Conservation (phyloP, 371 early-diverging fungal species). For the Rhizopus stolonifer region DNA sequence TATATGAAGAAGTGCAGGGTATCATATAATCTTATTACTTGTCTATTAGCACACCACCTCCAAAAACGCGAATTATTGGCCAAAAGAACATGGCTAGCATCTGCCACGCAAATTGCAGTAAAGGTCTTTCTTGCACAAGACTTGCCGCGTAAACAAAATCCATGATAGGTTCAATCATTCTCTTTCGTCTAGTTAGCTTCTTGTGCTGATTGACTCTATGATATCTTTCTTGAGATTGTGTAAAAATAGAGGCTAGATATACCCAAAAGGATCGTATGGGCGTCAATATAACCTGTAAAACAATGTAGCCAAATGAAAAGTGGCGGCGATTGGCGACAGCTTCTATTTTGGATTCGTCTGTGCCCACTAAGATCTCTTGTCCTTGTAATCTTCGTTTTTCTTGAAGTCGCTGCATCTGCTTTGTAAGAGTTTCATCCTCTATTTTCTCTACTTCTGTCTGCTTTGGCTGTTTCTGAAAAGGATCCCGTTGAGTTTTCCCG, state of each 20-base stretch:
- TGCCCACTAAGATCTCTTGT: constrained; percentile 17
- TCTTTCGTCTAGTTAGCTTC: constrained; percentile 35
- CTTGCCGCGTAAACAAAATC: constrained; percentile 34
- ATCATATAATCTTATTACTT: constrained; percentile 25
- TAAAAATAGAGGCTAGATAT: constrained; percentile 32
- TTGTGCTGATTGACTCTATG: constrained; percentile 40
- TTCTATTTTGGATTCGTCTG: neutral
- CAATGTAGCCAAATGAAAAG: constrained; percentile 49
- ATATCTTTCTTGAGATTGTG: constrained; percentile 47
- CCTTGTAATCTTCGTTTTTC: constrained; percentile 33
- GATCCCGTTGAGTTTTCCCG: constrained; percentile 2
- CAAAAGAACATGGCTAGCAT: constrained; percentile 50
- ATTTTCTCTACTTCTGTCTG: constrained; percentile 8
- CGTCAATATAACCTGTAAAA: constrained; percentile 40
- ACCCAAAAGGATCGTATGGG: constrained; percentile 38
- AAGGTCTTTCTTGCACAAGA: constrained; percentile 35
- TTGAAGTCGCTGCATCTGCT: constrained; percentile 43
- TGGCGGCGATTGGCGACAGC: neutral
- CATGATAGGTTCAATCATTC: constrained; percentile 41
- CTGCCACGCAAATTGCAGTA: constrained; percentile 45
- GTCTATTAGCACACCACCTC: constrained; percentile 46
- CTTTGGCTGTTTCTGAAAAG: constrained; percentile 17
- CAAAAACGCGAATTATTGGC: constrained; percentile 46
- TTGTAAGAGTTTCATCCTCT: constrained; percentile 25
- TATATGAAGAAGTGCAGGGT: neutral